Evolutionary conservation across 2,329 filamentous ascomycete genomes (phyloP).

Genomic region (Trichoderma asperellum): DNA sequence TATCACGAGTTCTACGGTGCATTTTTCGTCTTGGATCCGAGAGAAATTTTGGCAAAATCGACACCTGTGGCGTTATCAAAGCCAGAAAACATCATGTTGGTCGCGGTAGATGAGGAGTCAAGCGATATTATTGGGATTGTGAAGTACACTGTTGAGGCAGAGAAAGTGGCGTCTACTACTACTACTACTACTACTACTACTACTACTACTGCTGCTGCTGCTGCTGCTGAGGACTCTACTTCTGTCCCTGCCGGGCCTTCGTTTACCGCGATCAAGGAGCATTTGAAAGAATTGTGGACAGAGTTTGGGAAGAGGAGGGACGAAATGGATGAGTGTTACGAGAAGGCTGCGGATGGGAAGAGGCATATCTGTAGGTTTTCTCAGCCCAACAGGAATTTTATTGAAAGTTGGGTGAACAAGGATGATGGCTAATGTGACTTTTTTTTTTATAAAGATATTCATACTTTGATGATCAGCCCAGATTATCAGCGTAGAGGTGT

Average conservation of each 20-base stretch:
- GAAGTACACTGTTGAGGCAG: constrained; percentile 16
- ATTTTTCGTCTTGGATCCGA: constrained; percentile 30
- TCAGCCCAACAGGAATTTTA: too few relatives aligned
- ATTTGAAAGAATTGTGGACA: constrained; percentile 34
- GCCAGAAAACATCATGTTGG: constrained; percentile 1
- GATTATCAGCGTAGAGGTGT: constrained; percentile 33
- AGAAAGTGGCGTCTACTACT: background rate
- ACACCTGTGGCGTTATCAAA: constrained; percentile 12
- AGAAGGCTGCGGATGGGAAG: constrained; percentile 29
- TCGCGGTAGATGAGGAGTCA: constrained; percentile 22
- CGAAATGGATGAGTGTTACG: constrained; percentile 33
- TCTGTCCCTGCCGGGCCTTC: constrained; percentile 12
- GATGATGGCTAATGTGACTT: background rate
- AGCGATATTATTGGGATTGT: constrained; percentile 20
- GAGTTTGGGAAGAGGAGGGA: constrained; percentile 30
- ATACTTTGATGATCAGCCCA: constrained; percentile 35
- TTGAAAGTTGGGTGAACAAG: background rate
- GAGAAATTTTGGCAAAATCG: constrained; percentile 24
- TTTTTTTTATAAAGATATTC: constrained; percentile 28
- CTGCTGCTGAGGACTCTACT: background rate
- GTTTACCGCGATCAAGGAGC: constrained; percentile 30
- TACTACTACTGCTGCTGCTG: background rate
- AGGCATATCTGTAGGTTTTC: constrained; percentile 31
- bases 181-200: too few relatives aligned
- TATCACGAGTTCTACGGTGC: constrained; percentile 33